These are phyloP conservation scores for Escallonia rubra DNA, from an alignment of 129 eudicot species.

Conservation along the genomic window DNA sequence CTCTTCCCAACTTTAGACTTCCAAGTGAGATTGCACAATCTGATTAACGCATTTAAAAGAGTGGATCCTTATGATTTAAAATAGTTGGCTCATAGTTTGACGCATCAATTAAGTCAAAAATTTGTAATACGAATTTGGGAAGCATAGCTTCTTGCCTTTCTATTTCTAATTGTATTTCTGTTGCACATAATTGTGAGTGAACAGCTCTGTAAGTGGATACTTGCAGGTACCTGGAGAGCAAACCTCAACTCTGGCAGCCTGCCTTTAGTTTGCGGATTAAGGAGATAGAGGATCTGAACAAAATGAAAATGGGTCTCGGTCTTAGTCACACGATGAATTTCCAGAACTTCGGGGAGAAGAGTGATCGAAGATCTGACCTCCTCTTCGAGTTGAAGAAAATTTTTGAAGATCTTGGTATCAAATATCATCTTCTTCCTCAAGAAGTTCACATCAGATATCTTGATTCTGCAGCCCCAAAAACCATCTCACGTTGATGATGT, in stretches of 20 bases:
- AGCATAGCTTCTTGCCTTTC: neutral
- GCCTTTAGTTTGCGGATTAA: constrained; percentile 12
- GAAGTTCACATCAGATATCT: constrained; percentile 26
- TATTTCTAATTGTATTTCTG: neutral
- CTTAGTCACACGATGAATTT: constrained; percentile 31
- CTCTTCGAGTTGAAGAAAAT: constrained; percentile 31
- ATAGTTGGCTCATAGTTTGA: too few relatives aligned
- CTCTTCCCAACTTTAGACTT: too few relatives aligned
- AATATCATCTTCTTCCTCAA: constrained; percentile 36
- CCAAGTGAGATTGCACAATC: too few relatives aligned
- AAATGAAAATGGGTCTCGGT: constrained; percentile 23
- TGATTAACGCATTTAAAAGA: too few relatives aligned
- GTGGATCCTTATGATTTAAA: too few relatives aligned
- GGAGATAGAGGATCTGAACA: constrained; percentile 31
- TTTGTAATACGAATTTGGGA: too few relatives aligned
- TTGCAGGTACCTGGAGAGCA: constrained; percentile 26
- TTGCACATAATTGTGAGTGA: neutral
- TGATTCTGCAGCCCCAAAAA: neutral
- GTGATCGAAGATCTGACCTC: constrained; percentile 27
- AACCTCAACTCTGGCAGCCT: constrained; percentile 17
- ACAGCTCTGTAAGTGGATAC: neutral
- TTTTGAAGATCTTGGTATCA: constrained; percentile 30
- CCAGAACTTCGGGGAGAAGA: constrained; percentile 16
- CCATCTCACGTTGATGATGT: too few relatives aligned
- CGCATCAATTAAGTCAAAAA: too few relatives aligned